These are phyloP conservation scores for Protomyces inundatus DNA, from an alignment of 1,139 yeast species.

Conservation along the genomic window DNA sequence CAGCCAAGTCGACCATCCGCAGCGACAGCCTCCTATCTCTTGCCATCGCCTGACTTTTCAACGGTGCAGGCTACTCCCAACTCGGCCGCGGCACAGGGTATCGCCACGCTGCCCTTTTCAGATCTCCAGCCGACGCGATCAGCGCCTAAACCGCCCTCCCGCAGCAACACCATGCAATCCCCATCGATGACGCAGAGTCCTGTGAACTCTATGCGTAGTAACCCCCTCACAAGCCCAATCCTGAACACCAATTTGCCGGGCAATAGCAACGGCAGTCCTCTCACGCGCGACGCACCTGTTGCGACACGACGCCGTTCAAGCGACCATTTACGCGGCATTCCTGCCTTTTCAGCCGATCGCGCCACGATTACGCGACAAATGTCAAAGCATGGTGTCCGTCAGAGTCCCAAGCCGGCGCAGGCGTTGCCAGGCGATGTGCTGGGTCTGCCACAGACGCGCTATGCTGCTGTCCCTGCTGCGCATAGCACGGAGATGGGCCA, in stretches of 20 bases:
- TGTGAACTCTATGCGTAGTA: neutral
- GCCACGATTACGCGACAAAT: slow-evolving; percentile 4
- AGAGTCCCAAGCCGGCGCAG: neutral
- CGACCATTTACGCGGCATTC: neutral
- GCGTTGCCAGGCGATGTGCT: neutral
- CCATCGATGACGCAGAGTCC: neutral
- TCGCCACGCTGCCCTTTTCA: neutral
- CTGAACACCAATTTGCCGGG: neutral
- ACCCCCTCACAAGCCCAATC: neutral
- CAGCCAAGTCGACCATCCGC: neutral
- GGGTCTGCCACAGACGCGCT: neutral
- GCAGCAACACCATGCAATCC: neutral
- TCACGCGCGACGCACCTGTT: neutral
- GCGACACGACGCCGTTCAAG: neutral
- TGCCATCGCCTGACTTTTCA: neutral
- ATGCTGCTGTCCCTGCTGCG: neutral
- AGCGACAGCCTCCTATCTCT: neutral
- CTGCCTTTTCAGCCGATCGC: slow-evolving; percentile 5
- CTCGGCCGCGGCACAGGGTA: neutral
- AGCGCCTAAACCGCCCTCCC: slow-evolving; percentile 26
- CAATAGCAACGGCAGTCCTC: no score
- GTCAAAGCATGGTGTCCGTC: slow-evolving; percentile 5
- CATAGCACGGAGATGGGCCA: neutral
- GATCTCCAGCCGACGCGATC: slow-evolving; percentile 24
- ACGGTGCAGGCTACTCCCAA: no score